phyloP scores from a whole-genome alignment of 108 stramenopile genomes.

The Cyclostephanos invisitatus region DNA sequence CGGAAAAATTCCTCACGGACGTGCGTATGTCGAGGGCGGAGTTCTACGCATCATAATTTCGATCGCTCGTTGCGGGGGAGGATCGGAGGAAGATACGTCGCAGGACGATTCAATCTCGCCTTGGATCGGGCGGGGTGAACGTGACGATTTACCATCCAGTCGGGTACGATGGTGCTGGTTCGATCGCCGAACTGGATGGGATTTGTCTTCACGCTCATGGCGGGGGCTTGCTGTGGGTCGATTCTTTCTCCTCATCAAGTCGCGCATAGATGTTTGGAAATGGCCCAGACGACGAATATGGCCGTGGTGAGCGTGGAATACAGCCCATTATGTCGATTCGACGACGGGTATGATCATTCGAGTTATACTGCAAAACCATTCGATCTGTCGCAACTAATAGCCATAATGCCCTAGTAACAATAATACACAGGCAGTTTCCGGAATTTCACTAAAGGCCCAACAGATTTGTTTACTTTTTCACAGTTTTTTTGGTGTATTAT shows the following conservation, averaged over 20 bases:
- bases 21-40: constrained; percentile 22
- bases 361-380: constrained; percentile 15
- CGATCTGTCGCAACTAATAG: too few species aligned
- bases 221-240: constrained; percentile 49
- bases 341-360: not conserved
- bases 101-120: constrained; percentile 8
- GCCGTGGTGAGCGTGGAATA: constrained; percentile 50
- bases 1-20: constrained; percentile 16
- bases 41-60: constrained; percentile 44
- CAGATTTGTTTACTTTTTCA: too few species aligned
- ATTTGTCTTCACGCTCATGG: constrained; percentile 50
- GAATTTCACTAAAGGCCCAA: too few species aligned
- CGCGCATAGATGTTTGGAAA: constrained; percentile 50
- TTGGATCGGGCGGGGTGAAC: constrained; percentile 16
- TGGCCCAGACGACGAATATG: constrained; percentile 30
- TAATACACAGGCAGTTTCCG: too few species aligned
- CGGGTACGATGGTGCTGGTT: not conserved
- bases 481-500: too few species aligned
- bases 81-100: constrained; percentile 7
- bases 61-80: constrained; percentile 19
- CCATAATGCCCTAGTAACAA: too few species aligned
- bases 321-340: constrained; percentile 1
- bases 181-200: constrained; percentile 22
- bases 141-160: constrained; percentile 40
- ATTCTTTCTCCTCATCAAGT: constrained; percentile 48